Evolutionary conservation across 176 grass and related monocot genomes (phyloP), one percentile per base, ranked within the genome.

Genomic region (Juncus inflexus): DNA sequence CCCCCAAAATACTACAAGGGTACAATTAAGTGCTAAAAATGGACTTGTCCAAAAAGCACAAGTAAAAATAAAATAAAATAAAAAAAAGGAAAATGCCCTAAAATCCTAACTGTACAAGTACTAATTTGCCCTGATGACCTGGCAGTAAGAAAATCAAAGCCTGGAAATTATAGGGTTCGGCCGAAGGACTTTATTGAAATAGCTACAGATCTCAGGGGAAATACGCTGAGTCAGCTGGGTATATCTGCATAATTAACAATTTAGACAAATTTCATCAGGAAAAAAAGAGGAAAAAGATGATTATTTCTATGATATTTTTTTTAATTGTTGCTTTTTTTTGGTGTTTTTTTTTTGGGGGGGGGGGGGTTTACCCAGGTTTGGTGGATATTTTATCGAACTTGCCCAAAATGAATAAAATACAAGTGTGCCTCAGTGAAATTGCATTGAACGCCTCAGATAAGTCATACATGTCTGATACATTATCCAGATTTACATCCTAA

Each of bases 401-500:
- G 54, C 89, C 95, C 76, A 99, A 77, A 80, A 99, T 77, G 74
- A 90, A 99, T 66, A 99, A 67, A 73, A 99, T 67, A 4, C 95
- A 99, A 63, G 86, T 99, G 76, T 99, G 95, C 73, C 95, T 89
- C 58, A 99, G 73, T 75, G 95, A 94, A 80, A 85, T 86, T 3
- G 95, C 95, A 78, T 94, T 69, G 68, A 87, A 99, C 57, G 95
- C 89, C 73, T 99, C 95, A 0, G 95, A 99, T 62, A 99, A 79
- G 50, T 99, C 95, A 39, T 99, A 99, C 95, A 99, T 99, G 52
- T 82, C 78, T 3, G 89, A 86, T 28, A 99, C 69, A 7, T 90
- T 99, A 15, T 99, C 95, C 11, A 99, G 74, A 61, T 87, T 99
- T 43, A 94, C 80, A 63, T 94, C 95, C 95, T 99, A 79, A 70